Base-by-base conservation (phyloP, 257 asterid genomes). In the Handroanthus guayacan region DNA sequence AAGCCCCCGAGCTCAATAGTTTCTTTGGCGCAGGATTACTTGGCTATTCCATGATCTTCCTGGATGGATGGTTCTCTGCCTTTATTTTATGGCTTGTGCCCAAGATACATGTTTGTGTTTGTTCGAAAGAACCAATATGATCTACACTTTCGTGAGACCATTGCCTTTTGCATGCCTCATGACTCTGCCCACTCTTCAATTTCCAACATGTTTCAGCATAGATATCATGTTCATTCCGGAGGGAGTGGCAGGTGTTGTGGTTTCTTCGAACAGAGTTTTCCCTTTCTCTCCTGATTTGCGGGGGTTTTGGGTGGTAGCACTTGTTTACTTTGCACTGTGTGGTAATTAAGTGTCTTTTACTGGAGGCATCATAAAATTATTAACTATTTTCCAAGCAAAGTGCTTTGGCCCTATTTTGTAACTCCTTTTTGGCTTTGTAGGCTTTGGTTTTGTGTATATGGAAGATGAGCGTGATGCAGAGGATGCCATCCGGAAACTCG, bases 381-480 rank as follows among this genome's bases (percentile, higher is more conserved):
- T 41, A 38, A 48, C 38, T 48, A 1, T 25, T 25, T 25, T 25
- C 31, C 20, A 56, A 52, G 36, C 69, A 13, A 64, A 25, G 54
- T 60, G 18, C 48, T 37, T 68, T 51, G 39, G 45, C 18, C 51
- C 50, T 2, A 38, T 57, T 17, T 48, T 38, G 14, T 57, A 25
- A 25, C 31, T 73, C 60, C 70, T 80, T 75, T 69, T 31, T 62
- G 37, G 31, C 31, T 25, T 79, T 62, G 25, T 45, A 80, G 84
- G 84, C 44, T 80, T 80, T 71, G 84, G 81, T 69, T 93, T 91
- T 78, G 88, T 93, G 57, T 91, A 91, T 83, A 91, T 93, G 96
- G 96, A 86, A 55, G 96, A 91, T 77, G 98, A 93, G 77, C 85
- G 97, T 76, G 97, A 91, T 82, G 98, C 94, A 2, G 93, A 91